These are phyloP conservation scores for Eucalyptus marginata DNA, from an alignment of 345 rosid species.

Conservation along the genomic window DNA sequence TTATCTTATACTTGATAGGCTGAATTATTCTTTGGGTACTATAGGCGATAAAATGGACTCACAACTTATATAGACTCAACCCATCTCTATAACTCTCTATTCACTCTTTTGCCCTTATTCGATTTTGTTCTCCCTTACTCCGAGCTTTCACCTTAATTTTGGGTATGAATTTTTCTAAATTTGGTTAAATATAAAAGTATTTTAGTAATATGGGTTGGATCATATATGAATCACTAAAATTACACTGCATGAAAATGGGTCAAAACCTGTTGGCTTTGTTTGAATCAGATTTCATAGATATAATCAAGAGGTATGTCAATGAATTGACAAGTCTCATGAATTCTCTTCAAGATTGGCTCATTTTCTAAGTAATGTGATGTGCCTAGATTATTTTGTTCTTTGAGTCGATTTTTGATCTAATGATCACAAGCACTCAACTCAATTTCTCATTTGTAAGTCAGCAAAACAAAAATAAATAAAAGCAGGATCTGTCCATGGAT, in stretches of 20 bases:
- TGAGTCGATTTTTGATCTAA: not conserved
- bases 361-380: not conserved
- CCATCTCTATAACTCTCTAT: no score
- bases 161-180: no score
- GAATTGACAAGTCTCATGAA: not conserved
- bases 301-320: not conserved
- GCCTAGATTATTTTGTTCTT: not conserved
- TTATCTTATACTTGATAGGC: not conserved
- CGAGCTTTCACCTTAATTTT: not conserved
- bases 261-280: no score
- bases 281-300: fast-evolving
- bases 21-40: no score
- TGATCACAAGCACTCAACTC: not conserved
- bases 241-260: fast-evolving
- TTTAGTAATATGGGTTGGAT: not conserved
- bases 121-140: fast-evolving
- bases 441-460: not conserved
- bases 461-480: not conserved
- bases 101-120: no score
- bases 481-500: not conserved
- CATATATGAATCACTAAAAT: fast-evolving
- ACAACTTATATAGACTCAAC: no score
- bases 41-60: fast-evolving
- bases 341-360: not conserved
- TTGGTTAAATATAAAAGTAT: fast-evolving